These are phyloP conservation scores for Ophiostoma tasmaniense DNA, from an alignment of 2,329 filamentous ascomycete species.

Conservation along the genomic window DNA sequence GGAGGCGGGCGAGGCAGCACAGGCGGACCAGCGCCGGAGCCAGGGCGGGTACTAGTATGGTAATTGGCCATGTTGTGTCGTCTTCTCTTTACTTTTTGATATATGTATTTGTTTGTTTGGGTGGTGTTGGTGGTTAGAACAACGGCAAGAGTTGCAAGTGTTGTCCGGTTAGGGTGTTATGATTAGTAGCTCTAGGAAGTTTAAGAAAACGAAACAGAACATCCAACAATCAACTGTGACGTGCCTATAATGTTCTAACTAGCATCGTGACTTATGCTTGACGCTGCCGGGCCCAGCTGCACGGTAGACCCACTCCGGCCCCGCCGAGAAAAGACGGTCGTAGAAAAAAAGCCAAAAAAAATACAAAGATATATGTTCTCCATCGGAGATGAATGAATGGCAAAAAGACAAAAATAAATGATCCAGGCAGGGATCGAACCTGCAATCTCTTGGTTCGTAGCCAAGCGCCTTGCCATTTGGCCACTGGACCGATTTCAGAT, in stretches of 20 bases:
- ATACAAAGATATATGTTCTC: neutral
- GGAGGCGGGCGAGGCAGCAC: slow-evolving; percentile 49
- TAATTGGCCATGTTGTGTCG: neutral
- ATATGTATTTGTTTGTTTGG: neutral
- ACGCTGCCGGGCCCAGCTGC: neutral
- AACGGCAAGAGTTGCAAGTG: slow-evolving; percentile 3
- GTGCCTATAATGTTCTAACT: neutral
- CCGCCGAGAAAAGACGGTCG: neutral
- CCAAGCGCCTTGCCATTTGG: slow-evolving; percentile 31
- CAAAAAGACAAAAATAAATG: slow-evolving; percentile 7
- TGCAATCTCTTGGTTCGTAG: slow-evolving; percentile 33
- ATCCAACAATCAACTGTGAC: neutral
- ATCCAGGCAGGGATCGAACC: slow-evolving; percentile 31
- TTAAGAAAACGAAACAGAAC: neutral
- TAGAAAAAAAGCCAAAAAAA: neutral
- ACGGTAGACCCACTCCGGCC: neutral
- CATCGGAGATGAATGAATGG: neutral
- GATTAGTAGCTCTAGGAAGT: neutral
- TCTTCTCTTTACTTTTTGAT: slow-evolving; percentile 16
- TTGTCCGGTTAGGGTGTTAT: neutral
- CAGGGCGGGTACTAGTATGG: slow-evolving; percentile 42
- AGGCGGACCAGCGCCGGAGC: slow-evolving; percentile 36
- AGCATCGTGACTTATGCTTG: neutral
- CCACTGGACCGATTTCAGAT: slow-evolving; percentile 21
- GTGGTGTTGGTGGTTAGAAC: neutral